phyloP scores from a whole-genome alignment of 2,329 filamentous ascomycete genomes.

The Thyridium curvatum region DNA sequence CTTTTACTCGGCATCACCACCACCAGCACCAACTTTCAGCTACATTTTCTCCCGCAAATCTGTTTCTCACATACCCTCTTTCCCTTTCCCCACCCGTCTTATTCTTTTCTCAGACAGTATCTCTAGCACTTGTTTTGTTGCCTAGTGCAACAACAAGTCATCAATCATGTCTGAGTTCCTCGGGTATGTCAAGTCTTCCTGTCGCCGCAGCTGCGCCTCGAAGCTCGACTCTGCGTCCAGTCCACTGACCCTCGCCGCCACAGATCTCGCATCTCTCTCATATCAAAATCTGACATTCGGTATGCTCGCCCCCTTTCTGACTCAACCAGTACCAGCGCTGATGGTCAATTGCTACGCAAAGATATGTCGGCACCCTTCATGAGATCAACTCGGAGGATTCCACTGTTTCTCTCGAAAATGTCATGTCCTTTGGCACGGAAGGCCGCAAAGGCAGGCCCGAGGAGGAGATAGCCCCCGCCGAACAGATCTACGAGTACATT shows the following conservation, averaged over 20 bases:
- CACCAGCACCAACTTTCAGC: too few relatives aligned
- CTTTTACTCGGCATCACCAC: too few relatives aligned
- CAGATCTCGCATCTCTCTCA: conserved; percentile 13
- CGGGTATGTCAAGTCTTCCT: conserved; percentile 4
- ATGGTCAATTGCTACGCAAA: conserved; percentile 26
- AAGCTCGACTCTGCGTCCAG: conserved; percentile 1
- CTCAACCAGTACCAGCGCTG: too few relatives aligned
- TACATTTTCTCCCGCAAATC: too few relatives aligned
- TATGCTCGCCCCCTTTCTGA: conserved; percentile 1
- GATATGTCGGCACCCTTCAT: conserved; percentile 92
- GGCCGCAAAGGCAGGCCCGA: conserved; percentile 72
- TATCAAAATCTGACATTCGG: conserved; percentile 13
- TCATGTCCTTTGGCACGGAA: conserved; percentile 90
- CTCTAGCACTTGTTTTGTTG: not conserved
- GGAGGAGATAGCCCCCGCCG: conserved; percentile 77
- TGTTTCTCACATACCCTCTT: too few relatives aligned
- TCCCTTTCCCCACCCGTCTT: too few relatives aligned
- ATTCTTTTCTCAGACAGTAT: too few relatives aligned
- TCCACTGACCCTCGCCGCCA: not conserved
- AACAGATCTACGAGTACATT: conserved; percentile 95
- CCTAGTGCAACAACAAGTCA: not conserved
- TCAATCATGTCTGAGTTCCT: conserved; percentile 11
- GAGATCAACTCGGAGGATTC: conserved; percentile 97
- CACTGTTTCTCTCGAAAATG: conserved; percentile 95
- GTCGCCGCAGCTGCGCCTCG: not conserved